Percentiles rank a stretch among this genome's conserved stretches.
Evolutionary conservation across 116 monocot genomes (phyloP).

Genomic region (Zostera marina): DNA sequence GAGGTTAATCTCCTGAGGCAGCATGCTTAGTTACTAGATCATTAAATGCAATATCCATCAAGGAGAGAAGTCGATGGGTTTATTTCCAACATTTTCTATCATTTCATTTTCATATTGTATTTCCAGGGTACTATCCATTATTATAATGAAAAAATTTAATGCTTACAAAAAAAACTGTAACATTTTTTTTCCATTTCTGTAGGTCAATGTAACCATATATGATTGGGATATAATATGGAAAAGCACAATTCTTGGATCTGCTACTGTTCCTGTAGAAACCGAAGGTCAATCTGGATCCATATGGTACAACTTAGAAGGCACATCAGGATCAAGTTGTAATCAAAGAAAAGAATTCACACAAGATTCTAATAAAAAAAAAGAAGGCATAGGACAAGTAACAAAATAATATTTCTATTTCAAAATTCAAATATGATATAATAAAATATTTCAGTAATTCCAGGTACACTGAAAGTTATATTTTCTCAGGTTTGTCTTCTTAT

Average conservation of each 20-base stretch:
- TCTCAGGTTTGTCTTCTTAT: conserved; percentile 93
- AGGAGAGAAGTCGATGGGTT: too few relatives aligned
- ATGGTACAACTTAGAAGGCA: conserved; percentile 74
- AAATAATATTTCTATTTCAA: neutral
- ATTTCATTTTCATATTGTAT: too few relatives aligned
- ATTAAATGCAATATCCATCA: too few relatives aligned
- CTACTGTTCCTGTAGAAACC: conserved; percentile 55
- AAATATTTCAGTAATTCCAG: neutral
- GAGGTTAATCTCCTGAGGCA: too few relatives aligned
- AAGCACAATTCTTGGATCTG: conserved; percentile 93
- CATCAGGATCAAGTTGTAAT: conserved; percentile 28
- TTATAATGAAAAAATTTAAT: too few relatives aligned
- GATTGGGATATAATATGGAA: conserved; percentile 99
- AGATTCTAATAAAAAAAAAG: too few relatives aligned
- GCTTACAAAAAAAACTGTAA: too few relatives aligned
- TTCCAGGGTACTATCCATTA: too few relatives aligned
- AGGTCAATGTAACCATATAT: conserved; percentile 94
- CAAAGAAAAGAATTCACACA: too few relatives aligned
- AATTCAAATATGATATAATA: neutral
- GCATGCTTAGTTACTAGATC: too few relatives aligned
- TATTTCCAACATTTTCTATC: too few relatives aligned
- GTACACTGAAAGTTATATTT: conserved; percentile 1
- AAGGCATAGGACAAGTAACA: conserved; percentile 33
- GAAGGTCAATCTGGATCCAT: conserved; percentile 74
- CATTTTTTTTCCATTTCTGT: conserved; percentile 8